Conservation (phyloP, 2,329 filamentous ascomycete species). For the Capronia coronata region DNA sequence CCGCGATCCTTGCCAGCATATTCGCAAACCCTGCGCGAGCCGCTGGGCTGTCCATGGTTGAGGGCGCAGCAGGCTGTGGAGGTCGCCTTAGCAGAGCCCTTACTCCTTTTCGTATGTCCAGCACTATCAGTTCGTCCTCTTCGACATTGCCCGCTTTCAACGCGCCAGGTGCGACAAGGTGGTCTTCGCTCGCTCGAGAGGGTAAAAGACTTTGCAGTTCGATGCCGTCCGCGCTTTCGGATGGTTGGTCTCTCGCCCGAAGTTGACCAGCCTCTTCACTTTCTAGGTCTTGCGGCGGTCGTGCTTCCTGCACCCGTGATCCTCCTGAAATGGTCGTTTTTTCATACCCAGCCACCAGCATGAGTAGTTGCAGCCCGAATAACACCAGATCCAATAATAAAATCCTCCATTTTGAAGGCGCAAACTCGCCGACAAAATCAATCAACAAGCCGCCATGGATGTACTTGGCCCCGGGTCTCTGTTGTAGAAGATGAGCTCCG, state of each 20-base stretch:
- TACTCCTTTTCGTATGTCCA: slow-evolving; percentile 16
- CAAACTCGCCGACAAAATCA: slow-evolving; percentile 58
- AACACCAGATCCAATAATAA: slow-evolving; percentile 50
- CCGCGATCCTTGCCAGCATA: slow-evolving; percentile 17
- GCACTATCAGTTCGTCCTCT: slow-evolving; percentile 19
- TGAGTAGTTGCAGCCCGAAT: slow-evolving; percentile 50
- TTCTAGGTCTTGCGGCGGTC: slow-evolving; percentile 48
- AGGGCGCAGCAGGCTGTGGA: not conserved
- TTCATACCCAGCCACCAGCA: slow-evolving; percentile 51
- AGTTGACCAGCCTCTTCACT: slow-evolving; percentile 51
- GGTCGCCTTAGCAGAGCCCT: slow-evolving; percentile 13
- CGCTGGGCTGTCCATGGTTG: slow-evolving; percentile 11
- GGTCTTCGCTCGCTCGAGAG: slow-evolving; percentile 1
- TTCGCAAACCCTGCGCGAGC: slow-evolving; percentile 14
- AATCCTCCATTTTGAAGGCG: slow-evolving; percentile 50
- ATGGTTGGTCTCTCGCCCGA: slow-evolving; percentile 6
- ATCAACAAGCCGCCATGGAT: slow-evolving; percentile 58
- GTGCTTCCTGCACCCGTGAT: slow-evolving; percentile 14
- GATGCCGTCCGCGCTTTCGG: slow-evolving; percentile 16
- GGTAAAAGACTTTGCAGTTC: slow-evolving; percentile 23
- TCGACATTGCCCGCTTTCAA: not conserved
- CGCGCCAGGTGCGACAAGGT: not conserved
- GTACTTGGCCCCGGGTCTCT: slow-evolving; percentile 44
- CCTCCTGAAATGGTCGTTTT: slow-evolving; percentile 38
- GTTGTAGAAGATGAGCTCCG: slow-evolving; percentile 50